A percentile compares a stretch with the other conserved stretches of the same genome.
Evolutionary conservation across 2,329 filamentous ascomycete genomes (phyloP).

Genomic region (Aureobasidium sp.): DNA sequence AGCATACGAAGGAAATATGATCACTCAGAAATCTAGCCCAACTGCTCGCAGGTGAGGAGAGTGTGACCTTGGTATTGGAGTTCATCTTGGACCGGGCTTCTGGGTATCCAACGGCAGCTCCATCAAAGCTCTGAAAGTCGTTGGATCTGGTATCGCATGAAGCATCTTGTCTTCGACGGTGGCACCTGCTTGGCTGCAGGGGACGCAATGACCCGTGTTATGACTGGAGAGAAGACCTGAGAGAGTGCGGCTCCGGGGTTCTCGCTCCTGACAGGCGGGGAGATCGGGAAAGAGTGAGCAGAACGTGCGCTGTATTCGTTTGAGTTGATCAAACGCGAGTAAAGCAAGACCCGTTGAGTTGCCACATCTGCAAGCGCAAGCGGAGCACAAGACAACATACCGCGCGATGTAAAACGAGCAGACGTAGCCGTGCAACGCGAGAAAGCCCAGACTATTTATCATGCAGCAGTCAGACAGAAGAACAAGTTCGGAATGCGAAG

Average conservation of each 20-base stretch:
- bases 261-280: conserved; percentile 2
- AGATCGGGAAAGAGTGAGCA: background rate
- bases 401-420: background rate
- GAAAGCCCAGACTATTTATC: background rate
- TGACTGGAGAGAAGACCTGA: conserved; percentile 4
- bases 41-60: background rate
- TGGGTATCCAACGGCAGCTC: background rate
- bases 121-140: background rate
- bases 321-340: conserved; percentile 8
- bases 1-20: background rate
- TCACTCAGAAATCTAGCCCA: conserved; percentile 7
- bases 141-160: conserved; percentile 12
- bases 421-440: background rate
- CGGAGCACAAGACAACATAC: conserved; percentile 5
- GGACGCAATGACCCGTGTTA: background rate
- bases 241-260: background rate
- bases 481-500: background rate
- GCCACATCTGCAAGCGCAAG: background rate
- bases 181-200: conserved; percentile 7
- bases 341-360: conserved; percentile 4
- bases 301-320: conserved; percentile 9
- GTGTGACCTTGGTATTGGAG: background rate
- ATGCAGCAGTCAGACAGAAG: conserved; percentile 6
- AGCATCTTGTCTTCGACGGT: background rate
- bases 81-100: background rate